phyloP scores from a whole-genome alignment of 2,329 filamentous ascomycete genomes.

The Fusarium hostae region DNA sequence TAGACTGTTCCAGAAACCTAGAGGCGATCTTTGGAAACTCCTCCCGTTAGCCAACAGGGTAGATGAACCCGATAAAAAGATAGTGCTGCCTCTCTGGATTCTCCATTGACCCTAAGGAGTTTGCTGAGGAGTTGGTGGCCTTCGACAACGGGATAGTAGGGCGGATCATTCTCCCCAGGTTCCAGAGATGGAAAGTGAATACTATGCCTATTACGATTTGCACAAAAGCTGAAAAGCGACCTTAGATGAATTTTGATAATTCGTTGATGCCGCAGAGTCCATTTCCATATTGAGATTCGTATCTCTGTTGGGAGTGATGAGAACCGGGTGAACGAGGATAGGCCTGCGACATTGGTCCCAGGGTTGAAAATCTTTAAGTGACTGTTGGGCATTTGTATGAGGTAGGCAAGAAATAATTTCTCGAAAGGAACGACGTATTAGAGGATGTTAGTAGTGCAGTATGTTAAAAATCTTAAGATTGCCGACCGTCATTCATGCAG shows the following conservation, averaged over 20 bases:
- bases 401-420: background rate
- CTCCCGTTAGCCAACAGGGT: background rate
- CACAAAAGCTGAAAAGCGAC: background rate
- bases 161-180: background rate
- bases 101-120: background rate
- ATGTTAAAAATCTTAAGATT: background rate
- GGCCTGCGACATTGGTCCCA: rapidly evolving
- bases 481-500: background rate
- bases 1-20: background rate
- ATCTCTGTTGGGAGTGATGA: background rate
- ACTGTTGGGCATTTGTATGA: background rate
- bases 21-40: rapidly evolving
- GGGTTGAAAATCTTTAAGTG: background rate
- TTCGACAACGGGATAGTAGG: background rate
- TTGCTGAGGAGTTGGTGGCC: background rate
- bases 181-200: background rate
- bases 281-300: background rate
- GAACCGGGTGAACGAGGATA: background rate
- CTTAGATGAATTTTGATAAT: background rate
- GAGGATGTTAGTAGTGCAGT: background rate
- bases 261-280: background rate
- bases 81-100: background rate
- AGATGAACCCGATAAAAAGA: background rate
- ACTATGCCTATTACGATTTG: background rate
- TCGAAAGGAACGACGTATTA: background rate